Evolutionary conservation across 2,329 filamentous ascomycete species (phyloP).

Genomic region (Conoideocrella luteorostrata): DNA sequence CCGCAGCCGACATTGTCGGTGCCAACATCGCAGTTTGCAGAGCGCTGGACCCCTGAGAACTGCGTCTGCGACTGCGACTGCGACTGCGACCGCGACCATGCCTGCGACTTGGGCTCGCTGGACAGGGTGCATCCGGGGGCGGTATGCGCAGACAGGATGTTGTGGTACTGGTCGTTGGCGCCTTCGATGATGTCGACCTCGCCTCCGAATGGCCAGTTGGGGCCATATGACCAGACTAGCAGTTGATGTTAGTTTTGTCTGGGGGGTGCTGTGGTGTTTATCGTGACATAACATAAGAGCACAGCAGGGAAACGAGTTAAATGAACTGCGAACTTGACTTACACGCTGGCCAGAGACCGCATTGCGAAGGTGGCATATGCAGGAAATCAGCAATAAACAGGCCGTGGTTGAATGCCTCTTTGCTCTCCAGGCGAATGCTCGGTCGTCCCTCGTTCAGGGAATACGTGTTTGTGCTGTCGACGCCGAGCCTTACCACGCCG

Average conservation of each 20-base stretch:
- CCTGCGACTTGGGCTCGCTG: constrained; percentile 11
- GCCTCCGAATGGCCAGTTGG: constrained; percentile 54
- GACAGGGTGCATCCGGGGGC: constrained; percentile 24
- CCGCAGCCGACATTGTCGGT: constrained; percentile 38
- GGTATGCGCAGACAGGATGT: constrained; percentile 60
- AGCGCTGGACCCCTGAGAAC: constrained; percentile 20
- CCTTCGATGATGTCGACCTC: constrained; percentile 69
- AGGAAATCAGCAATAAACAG: constrained; percentile 65
- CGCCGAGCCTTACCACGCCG: constrained; percentile 38
- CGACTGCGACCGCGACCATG: no score
- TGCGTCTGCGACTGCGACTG: no score
- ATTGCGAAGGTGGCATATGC: constrained; percentile 66
- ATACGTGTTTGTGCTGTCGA: constrained; percentile 36
- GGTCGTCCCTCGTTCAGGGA: constrained; percentile 35
- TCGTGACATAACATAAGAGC: no score
- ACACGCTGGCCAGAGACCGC: constrained; percentile 70
- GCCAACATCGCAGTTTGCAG: constrained; percentile 31
- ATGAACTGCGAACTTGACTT: constrained; percentile 17
- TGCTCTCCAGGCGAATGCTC: constrained; percentile 63
- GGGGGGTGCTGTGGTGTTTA: no score
- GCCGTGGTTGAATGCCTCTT: constrained; percentile 55
- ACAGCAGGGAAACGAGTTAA: no score
- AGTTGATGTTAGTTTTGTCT: neutral
- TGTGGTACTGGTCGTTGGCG: constrained; percentile 53
- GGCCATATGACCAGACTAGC: constrained; percentile 50